Evolutionary conservation across 164 flowering plant genomes (phyloP), one percentile per base, ranked within the genome.

Genomic region (Litsea cubeba): DNA sequence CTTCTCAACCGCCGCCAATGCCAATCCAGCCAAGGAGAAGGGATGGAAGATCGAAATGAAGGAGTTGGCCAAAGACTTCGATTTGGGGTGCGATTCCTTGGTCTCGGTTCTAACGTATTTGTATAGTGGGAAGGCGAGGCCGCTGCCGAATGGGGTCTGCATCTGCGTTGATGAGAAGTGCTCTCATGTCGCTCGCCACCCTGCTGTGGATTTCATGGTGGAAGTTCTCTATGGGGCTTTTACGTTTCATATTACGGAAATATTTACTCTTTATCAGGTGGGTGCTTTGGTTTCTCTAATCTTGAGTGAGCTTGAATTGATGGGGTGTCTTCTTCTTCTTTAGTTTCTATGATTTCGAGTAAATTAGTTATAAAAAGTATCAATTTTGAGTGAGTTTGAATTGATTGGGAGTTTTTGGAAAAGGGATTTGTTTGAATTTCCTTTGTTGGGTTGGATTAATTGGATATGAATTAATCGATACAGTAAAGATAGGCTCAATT

Each of bases 101-200:
- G 81, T 77, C 15, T 83, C 83, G 25, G 96, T 93, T 64, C 71
- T 93, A 76, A 82, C 69, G 7, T 93, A 93, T 74, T 50, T 93
- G 81, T 93, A 93, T 70, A 81, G 85, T 72, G 98, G 96, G 22
- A 88, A 75, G 68, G 87, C 87, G 65, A 85, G n/a, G 71, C 71
- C 26, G 15, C 32, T 67, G 71, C 85, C 88, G 14, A 78, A 77
- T 67, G 88, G 70, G 10, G 91, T 84, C 32, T 87, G 88, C 72
- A 78, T 65, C n/a, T 93, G 97, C 68, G 95, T 85, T 3, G 96
- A 93, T 69, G 91, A 89, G 0, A 84, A 81, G 12, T 91, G 97
- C 74, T 66, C 50, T 15, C 94, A 93, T 72, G 77, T 75, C 28
- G 91, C 87, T 18, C 90, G 97, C 69, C 72, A 88, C 65, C 95